Evolutionary conservation across 1,284 basidiomycete species (phyloP), one percentile per base, ranked within the genome.

Genomic region (Moniliophthora roreri): DNA sequence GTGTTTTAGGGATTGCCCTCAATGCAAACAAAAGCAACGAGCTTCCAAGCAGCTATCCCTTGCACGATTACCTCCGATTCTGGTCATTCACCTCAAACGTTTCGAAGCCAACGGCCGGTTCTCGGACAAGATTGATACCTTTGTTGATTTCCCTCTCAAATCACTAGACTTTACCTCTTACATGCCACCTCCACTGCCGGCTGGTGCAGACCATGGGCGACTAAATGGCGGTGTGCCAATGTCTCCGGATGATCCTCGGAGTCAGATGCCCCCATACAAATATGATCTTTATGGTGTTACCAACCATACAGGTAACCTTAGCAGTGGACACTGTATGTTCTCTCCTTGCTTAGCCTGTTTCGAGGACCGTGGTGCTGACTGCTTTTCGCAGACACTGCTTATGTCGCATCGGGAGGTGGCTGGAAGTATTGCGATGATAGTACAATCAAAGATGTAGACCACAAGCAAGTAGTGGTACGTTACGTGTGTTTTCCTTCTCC

Each of bases 71-170:
- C 97, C 97, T 0, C 95, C 95, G 0, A 85, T 99, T 35, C 81
- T 99, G 11, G 77, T 99, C 58, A 95, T 99, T 61, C 95, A 98
- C 65, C 80, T 99, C 39, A 99, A 99, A 67, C 85, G 97, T 32
- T 99, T 99, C 74, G 91, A 91, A 45, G 89, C 89, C 58, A 90
- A 92, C 60, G 95, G 95, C 0, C 87, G 88, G 1, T 97, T 96
- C 70, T 95, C 93, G 45, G 95, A 98, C 75, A 98, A 98, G 74
- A 84, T 94, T 52, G 93, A 95, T 69, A 93, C 92, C 6, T 81
- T 85, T 51, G 88, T 95, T 50, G 90, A 95, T 57, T 99, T 94
- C 71, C 96, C 96, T 7, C 76, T 91, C 54, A 85, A 84, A 54
- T 73, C 74, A 28, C 76, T 99, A 35, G 96, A 99, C 66, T 73